A percentile compares a stretch with the other conserved stretches of the same genome.
Evolutionary conservation across 352 stramenopile genomes (phyloP).

Genomic region (Phytophthora multivora): DNA sequence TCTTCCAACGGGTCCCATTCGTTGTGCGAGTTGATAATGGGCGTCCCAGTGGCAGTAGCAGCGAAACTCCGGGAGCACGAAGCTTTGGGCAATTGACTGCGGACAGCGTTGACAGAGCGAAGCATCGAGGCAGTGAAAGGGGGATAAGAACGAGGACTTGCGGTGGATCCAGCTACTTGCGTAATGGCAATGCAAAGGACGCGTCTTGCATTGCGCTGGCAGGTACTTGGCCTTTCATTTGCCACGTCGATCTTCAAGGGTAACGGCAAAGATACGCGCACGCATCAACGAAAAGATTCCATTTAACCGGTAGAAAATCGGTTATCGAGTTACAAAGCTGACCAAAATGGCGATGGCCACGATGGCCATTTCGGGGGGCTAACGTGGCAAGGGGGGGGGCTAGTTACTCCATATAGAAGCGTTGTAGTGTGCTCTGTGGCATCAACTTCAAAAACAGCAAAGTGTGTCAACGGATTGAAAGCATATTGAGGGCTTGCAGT

Average conservation of each 20-base stretch:
- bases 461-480: too few relatives aligned
- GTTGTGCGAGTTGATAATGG: constrained; percentile 91
- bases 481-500: too few relatives aligned
- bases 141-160: constrained; percentile 7
- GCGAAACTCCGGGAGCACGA: constrained; percentile 16
- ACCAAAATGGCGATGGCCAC: not conserved
- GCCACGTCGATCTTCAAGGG: constrained; percentile 21
- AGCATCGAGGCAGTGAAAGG: constrained; percentile 14
- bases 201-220: constrained; percentile 11
- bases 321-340: not conserved
- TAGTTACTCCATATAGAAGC: too few relatives aligned
- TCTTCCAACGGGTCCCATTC: constrained; percentile 92
- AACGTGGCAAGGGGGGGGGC: too few relatives aligned
- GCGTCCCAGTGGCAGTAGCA: constrained; percentile 40
- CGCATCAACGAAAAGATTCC: constrained; percentile 3
- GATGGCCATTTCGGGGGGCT: not conserved
- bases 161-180: constrained; percentile 8
- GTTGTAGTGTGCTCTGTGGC: too few relatives aligned
- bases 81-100: constrained; percentile 10
- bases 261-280: constrained; percentile 14
- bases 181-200: constrained; percentile 10
- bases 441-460: too few relatives aligned
- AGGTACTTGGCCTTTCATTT: constrained; percentile 12
- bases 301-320: not conserved
- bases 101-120: constrained; percentile 1